Conservation (phyloP, 345 rosid species). For the Eucalyptus paniculata region DNA sequence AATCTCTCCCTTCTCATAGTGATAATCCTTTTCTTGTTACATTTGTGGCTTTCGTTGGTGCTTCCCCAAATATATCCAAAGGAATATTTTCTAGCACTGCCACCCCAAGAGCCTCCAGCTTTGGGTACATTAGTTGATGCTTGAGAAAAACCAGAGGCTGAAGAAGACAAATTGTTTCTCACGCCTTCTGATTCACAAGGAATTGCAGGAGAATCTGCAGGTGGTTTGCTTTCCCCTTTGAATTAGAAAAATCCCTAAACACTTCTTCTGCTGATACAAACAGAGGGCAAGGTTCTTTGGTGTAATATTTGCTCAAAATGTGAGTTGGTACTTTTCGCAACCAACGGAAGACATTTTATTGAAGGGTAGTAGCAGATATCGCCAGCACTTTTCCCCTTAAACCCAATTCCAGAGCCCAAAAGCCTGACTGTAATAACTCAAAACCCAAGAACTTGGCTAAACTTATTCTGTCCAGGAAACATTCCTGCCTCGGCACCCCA, state of each 20-base stretch:
- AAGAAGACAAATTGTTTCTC: slow-evolving; percentile 37
- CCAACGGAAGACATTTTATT: slow-evolving; percentile 84
- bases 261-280: slow-evolving; percentile 61
- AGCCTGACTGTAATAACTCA: too few relatives aligned
- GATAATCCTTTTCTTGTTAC: too few relatives aligned
- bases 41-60: too few relatives aligned
- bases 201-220: slow-evolving; percentile 7
- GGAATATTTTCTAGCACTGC: too few relatives aligned
- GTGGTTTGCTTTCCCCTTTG: slow-evolving; percentile 34
- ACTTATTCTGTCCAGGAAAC: too few relatives aligned
- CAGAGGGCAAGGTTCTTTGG: slow-evolving; percentile 89
- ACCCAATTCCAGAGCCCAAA: too few relatives aligned
- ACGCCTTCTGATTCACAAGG: slow-evolving; percentile 14
- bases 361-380: slow-evolving; percentile 71
- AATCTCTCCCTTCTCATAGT: too few relatives aligned
- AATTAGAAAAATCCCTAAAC: slow-evolving; percentile 21
- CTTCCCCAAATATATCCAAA: too few relatives aligned
- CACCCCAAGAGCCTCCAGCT: too few relatives aligned
- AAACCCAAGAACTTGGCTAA: too few relatives aligned
- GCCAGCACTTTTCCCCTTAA: slow-evolving; percentile 75
- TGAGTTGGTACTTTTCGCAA: slow-evolving; percentile 49
- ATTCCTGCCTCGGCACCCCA: too few relatives aligned
- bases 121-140: neutral
- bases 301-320: slow-evolving; percentile 28
- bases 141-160: slow-evolving; percentile 18